phyloP scores from a whole-genome alignment of 2,329 filamentous ascomycete genomes.

The Paecilomyces variotii region DNA sequence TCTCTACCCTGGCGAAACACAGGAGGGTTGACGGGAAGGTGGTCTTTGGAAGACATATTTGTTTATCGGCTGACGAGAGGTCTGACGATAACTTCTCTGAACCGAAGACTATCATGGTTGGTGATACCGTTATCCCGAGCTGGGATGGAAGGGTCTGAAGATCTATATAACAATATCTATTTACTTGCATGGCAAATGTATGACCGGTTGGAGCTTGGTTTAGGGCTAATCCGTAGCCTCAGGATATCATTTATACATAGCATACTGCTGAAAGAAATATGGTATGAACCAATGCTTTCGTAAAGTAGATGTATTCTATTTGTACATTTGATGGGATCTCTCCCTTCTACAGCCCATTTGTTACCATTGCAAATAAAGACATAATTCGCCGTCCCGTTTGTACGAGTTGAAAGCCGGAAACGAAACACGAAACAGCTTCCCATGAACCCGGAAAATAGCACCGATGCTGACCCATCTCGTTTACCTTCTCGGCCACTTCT shows the following conservation, averaged over 20 bases:
- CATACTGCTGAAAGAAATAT: neutral
- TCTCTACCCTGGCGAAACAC: constrained; percentile 79
- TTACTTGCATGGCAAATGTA: neutral
- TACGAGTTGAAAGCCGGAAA: neutral
- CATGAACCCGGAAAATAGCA: neutral
- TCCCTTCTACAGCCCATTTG: neutral
- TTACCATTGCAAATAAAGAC: neutral
- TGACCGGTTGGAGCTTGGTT: neutral
- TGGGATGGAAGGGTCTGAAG: constrained; percentile 11
- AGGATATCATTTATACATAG: neutral
- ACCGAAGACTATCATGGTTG: constrained; percentile 28
- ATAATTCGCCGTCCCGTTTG: neutral
- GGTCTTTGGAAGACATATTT: constrained; percentile 75
- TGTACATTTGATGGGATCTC: neutral
- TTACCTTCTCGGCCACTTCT: constrained; percentile 58
- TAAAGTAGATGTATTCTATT: neutral
- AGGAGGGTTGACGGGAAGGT: constrained; percentile 76
- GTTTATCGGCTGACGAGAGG: constrained; percentile 23
- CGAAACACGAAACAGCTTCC: neutral
- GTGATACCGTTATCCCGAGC: constrained; percentile 29
- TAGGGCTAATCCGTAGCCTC: neutral
- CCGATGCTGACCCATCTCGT: neutral
- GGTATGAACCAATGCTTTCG: neutral
- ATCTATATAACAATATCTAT: neutral
- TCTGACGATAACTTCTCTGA: neutral